These are phyloP conservation scores for Xylaria sp. DNA, from an alignment of 2,329 filamentous ascomycete species.

Conservation along the genomic window DNA sequence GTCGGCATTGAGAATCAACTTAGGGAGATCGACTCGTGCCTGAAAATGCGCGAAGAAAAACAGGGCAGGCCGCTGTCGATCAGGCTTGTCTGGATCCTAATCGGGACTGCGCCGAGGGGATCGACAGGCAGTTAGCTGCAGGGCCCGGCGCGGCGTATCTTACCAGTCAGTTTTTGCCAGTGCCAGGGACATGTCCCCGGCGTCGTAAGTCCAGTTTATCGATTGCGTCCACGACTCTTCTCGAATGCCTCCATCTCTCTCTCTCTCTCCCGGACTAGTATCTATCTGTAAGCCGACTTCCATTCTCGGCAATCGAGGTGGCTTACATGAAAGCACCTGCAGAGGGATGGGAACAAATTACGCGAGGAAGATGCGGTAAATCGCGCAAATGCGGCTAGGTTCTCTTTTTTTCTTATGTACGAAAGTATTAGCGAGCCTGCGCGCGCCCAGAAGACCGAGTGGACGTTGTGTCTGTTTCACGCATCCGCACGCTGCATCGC, in stretches of 20 bases:
- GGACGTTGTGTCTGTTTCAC: background rate
- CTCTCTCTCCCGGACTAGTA: too few species aligned
- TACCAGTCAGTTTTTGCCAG: background rate
- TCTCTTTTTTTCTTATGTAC: background rate
- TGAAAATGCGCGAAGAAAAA: background rate
- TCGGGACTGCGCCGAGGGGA: background rate
- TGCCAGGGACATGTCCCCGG: background rate
- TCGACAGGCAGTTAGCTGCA: background rate
- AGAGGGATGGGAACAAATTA: too few species aligned
- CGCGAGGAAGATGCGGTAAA: too few species aligned
- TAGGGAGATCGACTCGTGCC: background rate
- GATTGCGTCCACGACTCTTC: background rate
- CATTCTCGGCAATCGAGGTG: too few species aligned
- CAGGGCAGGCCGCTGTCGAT: background rate
- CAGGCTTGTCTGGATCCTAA: background rate
- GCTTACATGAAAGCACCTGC: too few species aligned
- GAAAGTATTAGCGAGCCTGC: background rate
- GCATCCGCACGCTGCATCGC: background rate
- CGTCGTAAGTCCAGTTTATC: background rate
- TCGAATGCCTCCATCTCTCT: too few species aligned
- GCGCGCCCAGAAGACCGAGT: too few species aligned
- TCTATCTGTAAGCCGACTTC: background rate
- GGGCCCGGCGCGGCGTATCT: too few species aligned
- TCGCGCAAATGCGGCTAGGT: too few species aligned
- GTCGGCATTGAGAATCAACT: too few species aligned